Percentiles rank a stretch among this genome's conserved stretches.
phyloP scores from a whole-genome alignment of 441 rosid species.

The Adansonia grandidieri region DNA sequence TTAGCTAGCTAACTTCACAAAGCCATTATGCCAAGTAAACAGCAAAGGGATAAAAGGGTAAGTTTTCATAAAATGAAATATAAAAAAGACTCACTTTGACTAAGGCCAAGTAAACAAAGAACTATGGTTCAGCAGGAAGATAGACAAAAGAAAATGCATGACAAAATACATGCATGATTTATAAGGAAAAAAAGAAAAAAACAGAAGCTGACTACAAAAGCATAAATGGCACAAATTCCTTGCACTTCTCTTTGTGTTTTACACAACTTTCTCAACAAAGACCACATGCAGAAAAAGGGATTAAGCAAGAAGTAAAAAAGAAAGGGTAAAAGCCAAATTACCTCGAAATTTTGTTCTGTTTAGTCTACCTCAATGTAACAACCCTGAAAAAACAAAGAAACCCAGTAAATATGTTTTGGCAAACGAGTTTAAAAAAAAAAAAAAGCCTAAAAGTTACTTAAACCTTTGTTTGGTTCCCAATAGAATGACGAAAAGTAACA shows the following conservation, averaged over 20 bases:
- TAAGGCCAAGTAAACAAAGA: constrained; percentile 10
- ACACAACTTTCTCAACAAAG: background rate
- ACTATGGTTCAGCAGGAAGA: background rate
- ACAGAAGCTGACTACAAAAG: background rate
- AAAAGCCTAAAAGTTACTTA: background rate
- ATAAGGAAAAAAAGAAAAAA: background rate
- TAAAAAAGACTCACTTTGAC: too few species aligned
- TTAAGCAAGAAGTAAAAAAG: background rate
- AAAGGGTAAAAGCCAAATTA: background rate
- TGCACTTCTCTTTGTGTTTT: background rate
- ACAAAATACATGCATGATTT: constrained; percentile 8
- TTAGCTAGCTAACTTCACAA: constrained; percentile 19
- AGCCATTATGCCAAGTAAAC: background rate
- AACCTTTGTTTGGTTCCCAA: background rate
- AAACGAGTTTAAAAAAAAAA: background rate
- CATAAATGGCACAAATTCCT: background rate
- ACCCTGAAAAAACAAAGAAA: constrained; percentile 6
- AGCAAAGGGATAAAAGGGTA: background rate
- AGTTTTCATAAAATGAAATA: background rate
- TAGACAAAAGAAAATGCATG: constrained; percentile 14
- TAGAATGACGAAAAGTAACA: background rate
- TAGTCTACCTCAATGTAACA: background rate
- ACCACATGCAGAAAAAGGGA: background rate
- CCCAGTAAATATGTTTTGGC: background rate
- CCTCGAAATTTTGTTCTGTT: background rate